Conservation (phyloP, 2,329 filamentous ascomycete genomes). For the Aspergillus japonicus region DNA sequence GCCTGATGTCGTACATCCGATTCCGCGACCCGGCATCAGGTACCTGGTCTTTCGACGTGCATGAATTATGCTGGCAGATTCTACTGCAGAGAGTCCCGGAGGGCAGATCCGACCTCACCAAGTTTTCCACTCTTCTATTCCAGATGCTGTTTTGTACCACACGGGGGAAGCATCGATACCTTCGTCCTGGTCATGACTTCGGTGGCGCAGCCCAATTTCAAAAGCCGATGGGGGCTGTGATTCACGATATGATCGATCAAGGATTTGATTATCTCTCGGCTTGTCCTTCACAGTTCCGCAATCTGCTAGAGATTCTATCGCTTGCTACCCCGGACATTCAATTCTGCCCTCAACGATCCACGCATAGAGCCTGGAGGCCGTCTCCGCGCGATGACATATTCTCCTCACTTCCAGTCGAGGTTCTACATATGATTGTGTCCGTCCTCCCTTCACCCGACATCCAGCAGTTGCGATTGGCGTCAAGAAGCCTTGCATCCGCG, state of each 20-base stretch:
- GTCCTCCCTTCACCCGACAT: constrained; percentile 1
- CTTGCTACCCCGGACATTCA: too few relatives aligned
- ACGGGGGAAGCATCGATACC: not conserved
- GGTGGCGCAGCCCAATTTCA: constrained; percentile 7
- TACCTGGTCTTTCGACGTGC: not conserved
- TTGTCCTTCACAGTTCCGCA: not conserved
- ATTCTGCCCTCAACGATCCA: not conserved
- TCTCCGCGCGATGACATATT: not conserved
- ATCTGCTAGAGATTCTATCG: not conserved
- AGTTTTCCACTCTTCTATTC: not conserved
- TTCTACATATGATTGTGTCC: not conserved
- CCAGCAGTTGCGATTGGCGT: not conserved
- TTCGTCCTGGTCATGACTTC: constrained; percentile 8
- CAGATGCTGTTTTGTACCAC: not conserved
- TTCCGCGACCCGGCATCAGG: not conserved
- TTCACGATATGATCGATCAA: not conserved
- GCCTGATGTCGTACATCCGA: not conserved
- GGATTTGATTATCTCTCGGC: not conserved
- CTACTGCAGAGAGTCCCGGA: constrained; percentile 1
- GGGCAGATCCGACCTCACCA: not conserved
- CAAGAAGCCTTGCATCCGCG: not conserved
- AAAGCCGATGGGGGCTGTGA: not conserved
- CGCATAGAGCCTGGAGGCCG: not conserved
- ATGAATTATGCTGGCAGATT: constrained; percentile 8
- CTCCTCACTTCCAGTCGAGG: not conserved